phyloP scores from a whole-genome alignment of 345 rosid species.

The Eucalyptus regnans region DNA sequence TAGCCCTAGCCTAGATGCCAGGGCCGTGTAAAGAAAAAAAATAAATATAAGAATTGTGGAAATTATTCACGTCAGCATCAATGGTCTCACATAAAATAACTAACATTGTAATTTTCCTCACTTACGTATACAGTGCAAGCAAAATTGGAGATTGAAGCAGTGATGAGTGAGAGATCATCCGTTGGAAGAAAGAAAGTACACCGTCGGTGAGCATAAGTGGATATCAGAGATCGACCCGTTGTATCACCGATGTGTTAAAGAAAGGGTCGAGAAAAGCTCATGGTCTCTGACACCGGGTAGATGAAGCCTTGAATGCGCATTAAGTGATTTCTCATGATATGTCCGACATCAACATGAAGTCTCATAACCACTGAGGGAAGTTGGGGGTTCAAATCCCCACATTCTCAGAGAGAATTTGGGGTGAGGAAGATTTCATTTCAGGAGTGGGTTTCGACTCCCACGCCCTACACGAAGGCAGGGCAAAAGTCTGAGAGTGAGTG shows the following conservation, averaged over 20 bases:
- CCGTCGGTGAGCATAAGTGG: background rate
- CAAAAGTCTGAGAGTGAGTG: too few relatives aligned
- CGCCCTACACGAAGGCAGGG: too few relatives aligned
- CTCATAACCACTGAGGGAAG: too few relatives aligned
- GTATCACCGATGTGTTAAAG: background rate
- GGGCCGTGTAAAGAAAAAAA: too few relatives aligned
- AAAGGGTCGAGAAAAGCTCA: background rate
- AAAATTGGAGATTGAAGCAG: background rate
- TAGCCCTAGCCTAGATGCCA: background rate
- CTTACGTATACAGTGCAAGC: background rate
- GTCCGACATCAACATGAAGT: background rate
- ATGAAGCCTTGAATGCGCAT: background rate
- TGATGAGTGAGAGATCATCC: background rate
- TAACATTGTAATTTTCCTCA: background rate
- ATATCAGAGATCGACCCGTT: background rate
- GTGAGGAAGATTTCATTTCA: too few relatives aligned
- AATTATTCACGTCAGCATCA: rapidly evolving
- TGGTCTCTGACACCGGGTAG: background rate
- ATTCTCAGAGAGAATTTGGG: too few relatives aligned
- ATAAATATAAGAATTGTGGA: too few relatives aligned
- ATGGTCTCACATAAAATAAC: rapidly evolving
- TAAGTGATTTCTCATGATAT: background rate
- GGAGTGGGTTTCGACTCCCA: too few relatives aligned
- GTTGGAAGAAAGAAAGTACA: background rate
- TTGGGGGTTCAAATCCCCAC: too few relatives aligned